phyloP scores from a whole-genome alignment of 352 stramenopile species.

The Phytophthora pistaciae region DNA sequence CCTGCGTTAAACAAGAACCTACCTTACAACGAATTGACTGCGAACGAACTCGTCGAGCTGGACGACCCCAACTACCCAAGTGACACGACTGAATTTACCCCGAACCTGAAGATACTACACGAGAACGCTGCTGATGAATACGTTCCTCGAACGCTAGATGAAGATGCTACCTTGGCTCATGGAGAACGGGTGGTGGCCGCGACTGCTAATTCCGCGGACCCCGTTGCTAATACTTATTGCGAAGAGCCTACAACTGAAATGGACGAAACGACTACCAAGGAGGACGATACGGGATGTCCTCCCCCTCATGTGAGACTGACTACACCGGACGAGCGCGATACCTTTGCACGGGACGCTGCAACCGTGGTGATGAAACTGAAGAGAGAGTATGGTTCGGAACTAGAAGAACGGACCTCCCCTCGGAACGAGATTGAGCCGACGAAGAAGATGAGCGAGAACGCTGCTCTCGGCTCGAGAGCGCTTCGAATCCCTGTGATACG shows the following conservation, averaged over 20 bases:
- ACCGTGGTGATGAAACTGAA: too few species aligned
- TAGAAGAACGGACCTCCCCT: too few species aligned
- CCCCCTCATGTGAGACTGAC: neutral
- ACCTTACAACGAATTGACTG: too few species aligned
- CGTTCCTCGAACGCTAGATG: neutral
- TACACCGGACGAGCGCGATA: neutral
- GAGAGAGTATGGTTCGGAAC: too few species aligned
- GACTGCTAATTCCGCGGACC: too few species aligned
- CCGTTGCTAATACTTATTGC: neutral
- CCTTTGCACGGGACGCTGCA: neutral
- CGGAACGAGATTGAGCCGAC: too few species aligned
- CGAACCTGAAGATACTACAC: neutral
- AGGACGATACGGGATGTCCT: neutral
- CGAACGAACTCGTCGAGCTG: neutral
- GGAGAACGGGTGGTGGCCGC: neutral
- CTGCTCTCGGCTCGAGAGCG: too few species aligned
- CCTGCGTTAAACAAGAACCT: too few species aligned
- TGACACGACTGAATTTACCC: neutral
- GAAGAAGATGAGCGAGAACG: too few species aligned
- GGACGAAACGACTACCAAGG: neutral
- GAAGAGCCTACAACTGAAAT: neutral
- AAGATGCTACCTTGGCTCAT: neutral
- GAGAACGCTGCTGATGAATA: neutral
- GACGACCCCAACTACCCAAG: neutral
- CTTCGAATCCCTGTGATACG: too few species aligned